Evolutionary conservation across 1,284 basidiomycete genomes (phyloP).

Genomic region (Garcileccinum viscosum): DNA sequence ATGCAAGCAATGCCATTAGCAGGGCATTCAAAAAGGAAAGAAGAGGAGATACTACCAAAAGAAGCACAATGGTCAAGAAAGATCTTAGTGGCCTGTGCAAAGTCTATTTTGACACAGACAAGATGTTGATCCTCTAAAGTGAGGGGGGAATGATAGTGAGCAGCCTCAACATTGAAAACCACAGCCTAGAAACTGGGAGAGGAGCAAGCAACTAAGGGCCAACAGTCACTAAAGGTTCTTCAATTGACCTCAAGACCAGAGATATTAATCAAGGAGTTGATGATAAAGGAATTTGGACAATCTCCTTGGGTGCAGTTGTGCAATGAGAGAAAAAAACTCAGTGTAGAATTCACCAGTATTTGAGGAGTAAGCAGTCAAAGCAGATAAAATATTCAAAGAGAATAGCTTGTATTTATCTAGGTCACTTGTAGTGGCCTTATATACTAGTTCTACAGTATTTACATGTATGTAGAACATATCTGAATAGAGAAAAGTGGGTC

Average conservation of each 20-base stretch:
- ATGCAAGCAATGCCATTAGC: not conserved
- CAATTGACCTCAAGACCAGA: slow-evolving; percentile 32
- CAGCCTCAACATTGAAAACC: slow-evolving; percentile 30
- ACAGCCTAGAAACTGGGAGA: slow-evolving; percentile 26
- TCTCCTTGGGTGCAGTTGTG: too few species aligned
- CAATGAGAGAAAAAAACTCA: too few species aligned
- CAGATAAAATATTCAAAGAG: too few species aligned
- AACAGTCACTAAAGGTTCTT: slow-evolving; percentile 37
- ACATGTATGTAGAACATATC: too few species aligned
- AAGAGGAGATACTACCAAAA: not conserved
- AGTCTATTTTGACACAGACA: slow-evolving; percentile 26
- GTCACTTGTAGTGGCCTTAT: too few species aligned
- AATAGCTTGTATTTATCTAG: too few species aligned
- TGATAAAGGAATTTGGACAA: too few species aligned
- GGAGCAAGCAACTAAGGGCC: slow-evolving; percentile 13
- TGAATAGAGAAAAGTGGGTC: too few species aligned
- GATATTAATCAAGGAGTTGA: slow-evolving; percentile 38
- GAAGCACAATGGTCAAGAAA: slow-evolving; percentile 15
- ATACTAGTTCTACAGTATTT: too few species aligned
- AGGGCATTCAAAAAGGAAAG: not conserved
- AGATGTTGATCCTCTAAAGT: slow-evolving; percentile 16
- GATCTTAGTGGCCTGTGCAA: not conserved
- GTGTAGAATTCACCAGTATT: too few species aligned
- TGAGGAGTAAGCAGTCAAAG: too few species aligned
- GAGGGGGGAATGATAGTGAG: slow-evolving; percentile 23